These are phyloP conservation scores for Eucalyptus pauciflora DNA, from an alignment of 345 rosid species.

Conservation along the genomic window DNA sequence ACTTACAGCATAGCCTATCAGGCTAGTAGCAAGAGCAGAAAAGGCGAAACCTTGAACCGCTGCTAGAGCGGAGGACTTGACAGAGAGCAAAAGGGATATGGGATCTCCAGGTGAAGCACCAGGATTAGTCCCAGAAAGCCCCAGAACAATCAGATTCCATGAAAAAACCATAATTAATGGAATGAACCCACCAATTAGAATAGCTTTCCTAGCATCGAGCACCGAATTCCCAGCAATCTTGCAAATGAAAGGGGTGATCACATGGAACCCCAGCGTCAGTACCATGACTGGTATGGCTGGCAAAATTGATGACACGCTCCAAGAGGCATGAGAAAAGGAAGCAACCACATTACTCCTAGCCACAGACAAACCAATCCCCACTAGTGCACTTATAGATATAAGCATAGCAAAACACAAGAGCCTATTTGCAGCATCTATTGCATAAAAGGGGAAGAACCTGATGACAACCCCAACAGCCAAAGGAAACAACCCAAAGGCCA, in stretches of 20 bases:
- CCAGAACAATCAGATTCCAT: constrained; percentile 88
- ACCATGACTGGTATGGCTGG: constrained; percentile 83
- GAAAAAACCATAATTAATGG: constrained; percentile 78
- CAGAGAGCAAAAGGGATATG: constrained; percentile 66
- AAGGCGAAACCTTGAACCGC: constrained; percentile 92
- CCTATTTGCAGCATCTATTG: constrained; percentile 55
- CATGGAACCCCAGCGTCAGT: constrained; percentile 85
- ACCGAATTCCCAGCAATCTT: constrained; percentile 62
- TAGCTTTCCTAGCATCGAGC: constrained; percentile 57
- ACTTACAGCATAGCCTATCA: constrained; percentile 78
- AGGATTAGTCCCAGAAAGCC: constrained; percentile 45
- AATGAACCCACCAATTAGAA: constrained; percentile 60
- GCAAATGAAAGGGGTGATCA: constrained; percentile 83
- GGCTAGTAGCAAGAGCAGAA: constrained; percentile 82
- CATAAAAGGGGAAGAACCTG: constrained; percentile 53
- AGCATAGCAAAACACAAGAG: constrained; percentile 62
- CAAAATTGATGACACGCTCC: constrained; percentile 50
- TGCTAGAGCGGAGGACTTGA: constrained; percentile 73
- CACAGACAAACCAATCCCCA: constrained; percentile 58
- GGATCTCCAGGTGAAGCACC: constrained; percentile 40
- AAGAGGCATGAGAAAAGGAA: constrained; percentile 48
- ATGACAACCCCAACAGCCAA: constrained; percentile 36
- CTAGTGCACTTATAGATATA: constrained; percentile 60
- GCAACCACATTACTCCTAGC: constrained; percentile 54
- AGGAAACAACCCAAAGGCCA: constrained; percentile 63